Percentiles rank a stretch among this genome's conserved stretches.
These are phyloP conservation scores for Breynia disticha DNA, from an alignment of 441 rosid genomes.

Conservation along the genomic window DNA sequence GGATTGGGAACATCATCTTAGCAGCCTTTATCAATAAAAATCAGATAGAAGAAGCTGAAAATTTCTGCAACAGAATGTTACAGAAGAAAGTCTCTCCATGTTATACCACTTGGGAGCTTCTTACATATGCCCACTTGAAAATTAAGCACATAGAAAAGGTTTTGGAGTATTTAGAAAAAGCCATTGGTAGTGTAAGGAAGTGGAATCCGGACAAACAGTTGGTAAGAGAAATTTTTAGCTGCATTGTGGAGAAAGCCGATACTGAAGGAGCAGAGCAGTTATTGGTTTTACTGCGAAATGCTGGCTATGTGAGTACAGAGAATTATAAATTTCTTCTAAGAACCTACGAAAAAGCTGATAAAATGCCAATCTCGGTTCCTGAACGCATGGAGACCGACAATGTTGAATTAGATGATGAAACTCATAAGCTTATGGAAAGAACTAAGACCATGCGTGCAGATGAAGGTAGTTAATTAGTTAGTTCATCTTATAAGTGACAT, in stretches of 20 bases:
- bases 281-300: slow-evolving; percentile 41
- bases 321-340: slow-evolving; percentile 59
- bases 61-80: slow-evolving; percentile 34
- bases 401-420: slow-evolving; percentile 53
- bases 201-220: slow-evolving; percentile 53
- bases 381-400: slow-evolving; percentile 68
- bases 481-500: too few relatives aligned
- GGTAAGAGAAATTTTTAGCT: slow-evolving; percentile 34
- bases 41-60: slow-evolving; percentile 43
- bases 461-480: slow-evolving; percentile 37
- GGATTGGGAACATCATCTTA: slow-evolving; percentile 55
- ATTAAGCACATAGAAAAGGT: slow-evolving; percentile 39
- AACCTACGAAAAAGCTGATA: slow-evolving; percentile 63
- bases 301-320: slow-evolving; percentile 54
- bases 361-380: slow-evolving; percentile 64
- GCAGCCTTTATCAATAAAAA: slow-evolving; percentile 55
- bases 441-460: slow-evolving; percentile 55
- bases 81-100: slow-evolving; percentile 47
- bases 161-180: slow-evolving; percentile 54
- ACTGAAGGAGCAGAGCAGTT: slow-evolving; percentile 57
- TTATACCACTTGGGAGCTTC: slow-evolving; percentile 81
- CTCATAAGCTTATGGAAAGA: slow-evolving; percentile 41
- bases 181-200: slow-evolving; percentile 48
- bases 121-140: slow-evolving; percentile 58
- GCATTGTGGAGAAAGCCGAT: slow-evolving; percentile 49